Percentiles rank a stretch among this genome's conserved stretches.
Conservation (phyloP, 805 yeast genomes). For the Nakazawaea ambrosiae region DNA sequence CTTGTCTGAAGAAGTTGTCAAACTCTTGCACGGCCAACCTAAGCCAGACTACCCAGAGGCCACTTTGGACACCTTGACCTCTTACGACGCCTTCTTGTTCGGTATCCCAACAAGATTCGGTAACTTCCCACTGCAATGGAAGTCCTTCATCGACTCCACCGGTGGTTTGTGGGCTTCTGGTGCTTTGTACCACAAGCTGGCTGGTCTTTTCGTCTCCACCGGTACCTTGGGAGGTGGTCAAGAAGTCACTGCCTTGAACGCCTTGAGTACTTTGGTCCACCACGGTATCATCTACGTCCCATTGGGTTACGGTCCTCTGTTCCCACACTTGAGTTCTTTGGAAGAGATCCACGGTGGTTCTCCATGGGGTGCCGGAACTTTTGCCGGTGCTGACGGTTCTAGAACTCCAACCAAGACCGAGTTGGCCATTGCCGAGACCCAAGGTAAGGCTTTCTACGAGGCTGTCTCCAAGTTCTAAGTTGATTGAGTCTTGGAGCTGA, state of each 20-base stretch:
- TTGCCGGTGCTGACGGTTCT: conserved; percentile 73
- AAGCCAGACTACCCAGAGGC: conserved; percentile 62
- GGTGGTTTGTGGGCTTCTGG: conserved; percentile 79
- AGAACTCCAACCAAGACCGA: conserved; percentile 61
- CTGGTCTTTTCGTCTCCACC: conserved; percentile 65
- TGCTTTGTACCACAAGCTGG: conserved; percentile 65
- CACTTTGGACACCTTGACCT: conserved; percentile 45
- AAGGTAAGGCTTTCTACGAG: conserved; percentile 60
- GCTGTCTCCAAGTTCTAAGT: conserved; percentile 25
- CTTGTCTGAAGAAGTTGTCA: conserved; percentile 50
- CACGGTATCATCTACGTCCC: conserved; percentile 81
- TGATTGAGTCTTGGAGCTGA: too few relatives aligned
- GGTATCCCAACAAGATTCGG: conserved; percentile 89
- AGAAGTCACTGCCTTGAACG: conserved; percentile 61
- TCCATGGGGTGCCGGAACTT: conserved; percentile 83
- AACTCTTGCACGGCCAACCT: conserved; percentile 54
- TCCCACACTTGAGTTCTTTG: conserved; percentile 46
- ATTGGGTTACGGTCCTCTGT: conserved; percentile 58
- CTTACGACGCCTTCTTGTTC: conserved; percentile 75
- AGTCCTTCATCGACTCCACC: conserved; percentile 69
- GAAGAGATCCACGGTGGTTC: conserved; percentile 73
- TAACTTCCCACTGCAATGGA: conserved; percentile 70
- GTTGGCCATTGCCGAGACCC: conserved; percentile 52
- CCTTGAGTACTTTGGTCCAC: conserved; percentile 61
- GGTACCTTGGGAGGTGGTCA: conserved; percentile 82